phyloP scores from a whole-genome alignment of 1,284 basidiomycete species.

The Melampsora americana region DNA sequence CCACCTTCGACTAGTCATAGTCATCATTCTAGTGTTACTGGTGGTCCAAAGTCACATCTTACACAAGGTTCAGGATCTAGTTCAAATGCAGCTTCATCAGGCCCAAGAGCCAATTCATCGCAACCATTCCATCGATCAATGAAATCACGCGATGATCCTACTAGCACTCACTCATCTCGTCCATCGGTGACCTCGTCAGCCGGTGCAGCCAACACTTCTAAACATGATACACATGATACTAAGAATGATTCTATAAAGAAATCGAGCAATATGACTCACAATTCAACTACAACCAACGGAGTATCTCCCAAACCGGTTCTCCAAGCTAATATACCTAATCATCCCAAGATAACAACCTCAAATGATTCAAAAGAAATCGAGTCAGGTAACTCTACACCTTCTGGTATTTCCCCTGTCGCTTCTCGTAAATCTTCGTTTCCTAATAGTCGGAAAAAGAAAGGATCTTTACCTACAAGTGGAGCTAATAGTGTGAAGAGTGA shows the following conservation, averaged over 20 bases:
- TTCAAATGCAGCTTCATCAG: neutral
- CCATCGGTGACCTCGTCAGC: slow-evolving; percentile 16
- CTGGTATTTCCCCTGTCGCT: slow-evolving; percentile 3
- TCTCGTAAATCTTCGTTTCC: slow-evolving; percentile 38
- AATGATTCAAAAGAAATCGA: slow-evolving; percentile 5
- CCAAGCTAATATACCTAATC: neutral
- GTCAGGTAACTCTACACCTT: slow-evolving; percentile 11
- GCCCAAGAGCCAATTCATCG: neutral
- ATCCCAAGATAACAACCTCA: slow-evolving; percentile 1
- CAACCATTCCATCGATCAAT: neutral
- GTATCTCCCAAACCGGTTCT: neutral
- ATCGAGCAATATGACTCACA: neutral
- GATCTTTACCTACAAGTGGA: neutral
- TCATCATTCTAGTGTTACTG: neutral
- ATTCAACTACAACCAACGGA: neutral
- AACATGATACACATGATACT: neutral
- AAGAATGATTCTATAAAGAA: neutral
- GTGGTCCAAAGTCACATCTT: slow-evolving; percentile 27
- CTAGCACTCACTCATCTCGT: slow-evolving; percentile 22
- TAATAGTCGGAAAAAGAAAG: slow-evolving; percentile 28
- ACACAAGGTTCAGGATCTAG: neutral
- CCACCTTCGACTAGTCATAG: neutral
- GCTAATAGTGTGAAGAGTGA: slow-evolving; percentile 20
- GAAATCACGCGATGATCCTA: slow-evolving; percentile 7
- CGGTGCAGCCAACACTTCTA: neutral